Percentiles rank a stretch among this genome's conserved stretches.
Evolutionary conservation across 148 eudicot genomes (phyloP).

Genomic region (Fallopia convolvulus): DNA sequence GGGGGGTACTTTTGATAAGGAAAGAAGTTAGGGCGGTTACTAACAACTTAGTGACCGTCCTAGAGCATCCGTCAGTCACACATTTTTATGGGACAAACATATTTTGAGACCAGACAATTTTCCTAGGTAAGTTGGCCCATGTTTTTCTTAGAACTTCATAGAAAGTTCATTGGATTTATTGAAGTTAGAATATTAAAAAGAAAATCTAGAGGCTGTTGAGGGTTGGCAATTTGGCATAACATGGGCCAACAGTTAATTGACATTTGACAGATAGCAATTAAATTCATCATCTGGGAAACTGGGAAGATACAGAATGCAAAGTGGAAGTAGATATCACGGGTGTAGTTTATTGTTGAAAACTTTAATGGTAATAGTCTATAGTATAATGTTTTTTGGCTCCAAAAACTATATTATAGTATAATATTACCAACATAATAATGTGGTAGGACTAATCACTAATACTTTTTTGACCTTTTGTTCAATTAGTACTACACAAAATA

Average conservation of each 20-base stretch:
- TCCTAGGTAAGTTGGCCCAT: neutral
- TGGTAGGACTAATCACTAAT: neutral
- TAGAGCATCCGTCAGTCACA: no score
- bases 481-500: neutral
- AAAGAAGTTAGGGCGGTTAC: no score
- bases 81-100: no score
- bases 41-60: no score
- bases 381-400: no score
- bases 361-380: neutral
- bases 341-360: constrained; percentile 1
- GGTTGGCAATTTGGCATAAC: neutral
- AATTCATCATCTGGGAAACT: neutral
- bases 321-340: constrained; percentile 6
- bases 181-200: neutral
- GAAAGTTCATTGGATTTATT: neutral
- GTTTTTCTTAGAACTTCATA: neutral
- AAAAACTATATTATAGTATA: neutral
- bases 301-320: neutral
- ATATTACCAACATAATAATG: neutral
- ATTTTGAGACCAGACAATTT: neutral
- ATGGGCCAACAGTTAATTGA: neutral
- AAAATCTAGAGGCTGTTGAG: no score
- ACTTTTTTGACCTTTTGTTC: constrained; percentile 11
- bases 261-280: neutral
- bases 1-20: no score